Percentiles rank a stretch among this genome's conserved stretches.
Evolutionary conservation across 2,329 filamentous ascomycete genomes (phyloP).

Genomic region (Dactylellina drechsleri): DNA sequence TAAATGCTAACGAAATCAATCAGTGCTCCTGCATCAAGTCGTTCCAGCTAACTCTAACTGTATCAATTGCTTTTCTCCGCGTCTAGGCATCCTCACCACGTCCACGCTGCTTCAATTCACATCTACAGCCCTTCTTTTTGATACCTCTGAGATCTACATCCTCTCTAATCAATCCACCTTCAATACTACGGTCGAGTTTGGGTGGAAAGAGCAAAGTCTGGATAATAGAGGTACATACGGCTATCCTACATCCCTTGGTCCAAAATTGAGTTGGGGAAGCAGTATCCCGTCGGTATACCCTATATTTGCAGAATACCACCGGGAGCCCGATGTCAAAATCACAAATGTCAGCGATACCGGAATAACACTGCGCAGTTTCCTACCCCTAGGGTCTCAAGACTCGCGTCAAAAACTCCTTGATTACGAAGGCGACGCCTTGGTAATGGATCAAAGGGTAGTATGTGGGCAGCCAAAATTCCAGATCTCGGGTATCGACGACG

Average conservation of each 20-base stretch:
- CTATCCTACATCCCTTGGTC: slow-evolving; percentile 10
- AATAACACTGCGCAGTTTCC: slow-evolving; percentile 1
- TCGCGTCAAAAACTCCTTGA: background rate
- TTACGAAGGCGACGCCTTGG: background rate
- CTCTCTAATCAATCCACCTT: background rate
- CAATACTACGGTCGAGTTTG: background rate
- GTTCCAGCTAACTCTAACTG: no score
- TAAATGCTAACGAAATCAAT: background rate
- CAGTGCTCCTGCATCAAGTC: no score
- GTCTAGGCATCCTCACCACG: slow-evolving; percentile 7
- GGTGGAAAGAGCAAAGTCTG: background rate
- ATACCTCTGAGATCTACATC: slow-evolving; percentile 5
- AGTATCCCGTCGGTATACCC: background rate
- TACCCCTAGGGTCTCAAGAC: background rate
- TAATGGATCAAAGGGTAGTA: slow-evolving; percentile 8
- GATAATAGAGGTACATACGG: no score
- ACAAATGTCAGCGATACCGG: slow-evolving; percentile 2
- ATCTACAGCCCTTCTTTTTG: slow-evolving; percentile 2
- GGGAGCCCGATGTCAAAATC: background rate
- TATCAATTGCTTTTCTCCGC: no score
- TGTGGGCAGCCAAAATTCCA: background rate
- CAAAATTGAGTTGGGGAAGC: slow-evolving; percentile 1
- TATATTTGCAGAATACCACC: background rate
- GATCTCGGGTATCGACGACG: background rate
- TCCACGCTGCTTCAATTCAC: slow-evolving; percentile 17